Evolutionary conservation across 495 filamentous ascomycete species (phyloP), one percentile per base, ranked within the genome.

Genomic region (Clavariopsis aquatica): DNA sequence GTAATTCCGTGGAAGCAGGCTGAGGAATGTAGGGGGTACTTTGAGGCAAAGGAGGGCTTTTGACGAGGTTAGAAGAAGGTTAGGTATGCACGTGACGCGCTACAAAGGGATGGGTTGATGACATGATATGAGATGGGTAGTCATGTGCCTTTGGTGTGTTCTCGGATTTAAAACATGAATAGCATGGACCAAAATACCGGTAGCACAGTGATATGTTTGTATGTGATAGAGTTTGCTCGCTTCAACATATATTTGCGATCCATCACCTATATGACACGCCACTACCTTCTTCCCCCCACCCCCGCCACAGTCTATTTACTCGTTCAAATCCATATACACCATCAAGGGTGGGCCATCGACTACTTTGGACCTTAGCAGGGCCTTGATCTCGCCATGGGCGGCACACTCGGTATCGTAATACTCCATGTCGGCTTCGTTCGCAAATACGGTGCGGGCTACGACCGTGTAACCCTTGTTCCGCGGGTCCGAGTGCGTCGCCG

Each of bases 1-100:
- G 87, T 91, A 57, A 86, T 97, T 55, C 91, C 92, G 15, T 85
- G 86, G 76, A 80, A 82, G 61, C 81, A 78, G 29, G 89, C 87
- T 53, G 83, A 87, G 69, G 77, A 76, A 13, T 86, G 87, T 66
- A 83, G 82, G 75, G 71, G 69, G 60, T 89, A 87, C 77, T 94
- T 85, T 72, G 78, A 81, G 65, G 73, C 74, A 23, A 85, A 83
- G 73, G 74, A 71, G 49, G 78, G 79, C 20, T 86, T 86, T 41
- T 66, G 28, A 59, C 12, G 52, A 3, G 13, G n/a, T n/a, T n/a
- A n/a, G n/a, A n/a, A n/a, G n/a, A n/a, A n/a, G n/a, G n/a, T n/a
- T n/a, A n/a, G n/a, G n/a, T n/a, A n/a, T n/a, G n/a, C n/a, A n/a
- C n/a, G n/a, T n/a, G n/a, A n/a, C n/a, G n/a, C n/a, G n/a, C n/a